Evolutionary conservation across 495 filamentous ascomycete species (phyloP).

Genomic region (Penicillium salamii): DNA sequence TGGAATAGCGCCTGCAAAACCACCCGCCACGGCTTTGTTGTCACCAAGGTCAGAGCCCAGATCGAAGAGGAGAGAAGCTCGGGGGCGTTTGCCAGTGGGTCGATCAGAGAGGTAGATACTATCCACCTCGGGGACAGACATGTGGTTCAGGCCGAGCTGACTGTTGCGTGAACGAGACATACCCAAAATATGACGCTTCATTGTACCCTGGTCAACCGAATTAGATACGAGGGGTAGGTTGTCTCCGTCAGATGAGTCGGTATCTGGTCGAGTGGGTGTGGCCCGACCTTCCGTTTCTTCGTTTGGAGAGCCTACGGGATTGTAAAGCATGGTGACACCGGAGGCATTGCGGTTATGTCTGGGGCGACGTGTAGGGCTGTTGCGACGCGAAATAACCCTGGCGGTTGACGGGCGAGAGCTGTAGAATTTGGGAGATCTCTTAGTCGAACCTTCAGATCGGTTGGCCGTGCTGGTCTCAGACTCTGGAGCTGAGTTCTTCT

Average conservation of each 20-base stretch:
- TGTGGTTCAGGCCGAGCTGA: constrained; percentile 47
- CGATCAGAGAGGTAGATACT: constrained; percentile 39
- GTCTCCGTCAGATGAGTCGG: constrained; percentile 24
- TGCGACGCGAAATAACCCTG: constrained; percentile 34
- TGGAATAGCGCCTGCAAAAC: constrained; percentile 54
- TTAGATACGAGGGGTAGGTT: constrained; percentile 13
- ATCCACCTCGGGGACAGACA: constrained; percentile 52
- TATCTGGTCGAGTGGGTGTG: constrained; percentile 19
- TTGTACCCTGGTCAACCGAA: constrained; percentile 26
- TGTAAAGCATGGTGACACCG: constrained; percentile 73
- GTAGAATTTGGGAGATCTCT: constrained; percentile 40
- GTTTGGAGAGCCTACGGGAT: constrained; percentile 40
- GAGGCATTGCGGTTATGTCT: constrained; percentile 60
- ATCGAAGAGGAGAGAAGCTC: constrained; percentile 61
- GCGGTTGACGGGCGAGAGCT: constrained; percentile 47
- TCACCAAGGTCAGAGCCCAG: constrained; percentile 71
- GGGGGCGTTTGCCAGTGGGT: constrained; percentile 30
- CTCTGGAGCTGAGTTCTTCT: constrained; percentile 34
- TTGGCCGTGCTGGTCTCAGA: constrained; percentile 19
- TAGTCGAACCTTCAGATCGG: constrained; percentile 18
- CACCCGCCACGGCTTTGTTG: constrained; percentile 57
- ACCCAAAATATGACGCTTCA: constrained; percentile 24
- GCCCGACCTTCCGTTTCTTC: constrained; percentile 44
- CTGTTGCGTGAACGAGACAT: constrained; percentile 38
- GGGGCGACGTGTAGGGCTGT: constrained; percentile 36